Percentiles rank a stretch among this genome's conserved stretches.
These are phyloP conservation scores for Elongisporangium prolatum DNA, from an alignment of 352 stramenopile species.

Conservation along the genomic window DNA sequence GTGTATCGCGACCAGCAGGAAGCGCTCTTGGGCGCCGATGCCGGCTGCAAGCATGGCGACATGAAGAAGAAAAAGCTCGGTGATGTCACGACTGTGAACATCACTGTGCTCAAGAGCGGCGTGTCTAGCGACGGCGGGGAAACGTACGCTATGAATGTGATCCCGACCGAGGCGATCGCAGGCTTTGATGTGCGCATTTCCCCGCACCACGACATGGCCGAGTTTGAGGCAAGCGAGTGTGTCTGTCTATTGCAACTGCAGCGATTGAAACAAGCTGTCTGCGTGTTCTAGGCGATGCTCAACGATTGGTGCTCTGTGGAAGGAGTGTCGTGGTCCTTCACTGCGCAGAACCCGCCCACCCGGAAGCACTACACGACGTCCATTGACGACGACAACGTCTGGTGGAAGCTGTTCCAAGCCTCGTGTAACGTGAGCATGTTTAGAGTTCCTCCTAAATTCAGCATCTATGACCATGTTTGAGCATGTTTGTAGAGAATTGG, in stretches of 20 bases:
- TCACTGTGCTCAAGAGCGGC: conserved; percentile 91
- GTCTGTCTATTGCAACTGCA: neutral
- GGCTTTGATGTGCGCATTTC: conserved; percentile 95
- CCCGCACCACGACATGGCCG: conserved; percentile 74
- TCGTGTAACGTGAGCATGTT: conserved; percentile 24
- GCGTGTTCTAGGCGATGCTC: conserved; percentile 53
- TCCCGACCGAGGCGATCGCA: conserved; percentile 88
- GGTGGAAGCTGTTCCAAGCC: conserved; percentile 57
- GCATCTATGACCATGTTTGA: too few relatives aligned
- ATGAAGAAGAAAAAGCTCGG: conserved; percentile 90
- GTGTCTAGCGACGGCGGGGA: conserved; percentile 78
- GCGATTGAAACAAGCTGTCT: neutral
- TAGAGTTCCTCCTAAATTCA: neutral
- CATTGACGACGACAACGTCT: conserved; percentile 44
- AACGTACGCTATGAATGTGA: conserved; percentile 92
- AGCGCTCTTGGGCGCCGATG: conserved; percentile 57
- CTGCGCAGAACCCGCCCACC: conserved; percentile 25
- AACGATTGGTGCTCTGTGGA: conserved; percentile 88
- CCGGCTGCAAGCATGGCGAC: conserved; percentile 90
- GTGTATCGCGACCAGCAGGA: conserved; percentile 88
- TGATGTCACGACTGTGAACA: conserved; percentile 95
- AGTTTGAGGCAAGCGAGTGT: conserved; percentile 50
- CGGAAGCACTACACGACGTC: conserved; percentile 62
- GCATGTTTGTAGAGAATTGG: conserved; percentile 38
- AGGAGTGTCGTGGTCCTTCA: conserved; percentile 82